phyloP scores from a whole-genome alignment of 805 yeast species.

The Huiozyma sinensis region DNA sequence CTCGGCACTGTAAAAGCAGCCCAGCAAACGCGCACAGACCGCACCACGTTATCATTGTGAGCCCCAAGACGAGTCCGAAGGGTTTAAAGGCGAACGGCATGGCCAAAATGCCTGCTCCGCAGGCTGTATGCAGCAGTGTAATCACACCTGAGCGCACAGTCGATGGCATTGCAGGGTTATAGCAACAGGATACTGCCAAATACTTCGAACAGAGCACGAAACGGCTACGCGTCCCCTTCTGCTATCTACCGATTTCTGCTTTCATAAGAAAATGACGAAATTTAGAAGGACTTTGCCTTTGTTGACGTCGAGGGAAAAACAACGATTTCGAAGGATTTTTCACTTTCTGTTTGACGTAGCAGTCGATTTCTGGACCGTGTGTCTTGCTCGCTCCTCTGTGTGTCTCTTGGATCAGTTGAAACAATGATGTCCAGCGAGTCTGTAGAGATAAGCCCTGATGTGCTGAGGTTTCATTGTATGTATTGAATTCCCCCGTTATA shows the following conservation, averaged over 20 bases:
- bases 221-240: no score
- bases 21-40: constrained; percentile 33
- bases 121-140: constrained; percentile 28
- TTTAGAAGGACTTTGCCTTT: no score
- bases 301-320: no score
- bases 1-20: constrained; percentile 48
- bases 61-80: constrained; percentile 23
- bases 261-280: no score
- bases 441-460: not conserved
- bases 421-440: not conserved
- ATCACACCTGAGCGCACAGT: constrained; percentile 23
- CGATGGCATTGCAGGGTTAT: constrained; percentile 14
- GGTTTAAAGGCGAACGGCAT: constrained; percentile 56
- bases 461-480: not conserved
- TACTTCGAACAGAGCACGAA: no score
- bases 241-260: no score
- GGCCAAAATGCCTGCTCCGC: constrained; percentile 60
- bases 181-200: no score
- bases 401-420: no score
- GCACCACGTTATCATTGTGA: constrained; percentile 17
- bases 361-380: no score
- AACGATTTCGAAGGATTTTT: no score
- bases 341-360: no score
- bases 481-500: not conserved
- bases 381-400: no score